phyloP scores from a whole-genome alignment of 2,329 filamentous ascomycete genomes.

The Penicillium rolfsii region DNA sequence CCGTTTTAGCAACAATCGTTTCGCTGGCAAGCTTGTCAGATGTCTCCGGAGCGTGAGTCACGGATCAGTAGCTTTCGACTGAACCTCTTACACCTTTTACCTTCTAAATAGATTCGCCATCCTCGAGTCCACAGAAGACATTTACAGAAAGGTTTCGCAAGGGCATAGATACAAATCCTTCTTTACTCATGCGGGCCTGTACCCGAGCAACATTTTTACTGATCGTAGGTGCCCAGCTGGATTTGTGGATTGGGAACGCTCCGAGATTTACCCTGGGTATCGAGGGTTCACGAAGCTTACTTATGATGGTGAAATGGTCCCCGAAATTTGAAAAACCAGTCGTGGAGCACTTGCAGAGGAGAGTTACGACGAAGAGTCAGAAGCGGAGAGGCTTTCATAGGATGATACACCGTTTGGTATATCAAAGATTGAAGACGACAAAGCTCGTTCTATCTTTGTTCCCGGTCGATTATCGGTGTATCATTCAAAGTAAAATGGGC shows the following conservation, averaged over 20 bases:
- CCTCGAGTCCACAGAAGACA: neutral
- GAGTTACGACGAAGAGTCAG: conserved; percentile 19
- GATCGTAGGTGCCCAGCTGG: conserved; percentile 25
- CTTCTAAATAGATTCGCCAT: too few relatives aligned
- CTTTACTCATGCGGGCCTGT: conserved; percentile 31
- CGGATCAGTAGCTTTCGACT: too few relatives aligned
- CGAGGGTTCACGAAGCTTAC: conserved; percentile 35
- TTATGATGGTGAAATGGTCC: conserved; percentile 13
- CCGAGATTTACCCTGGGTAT: conserved; percentile 33
- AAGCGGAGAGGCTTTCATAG: conserved; percentile 19
- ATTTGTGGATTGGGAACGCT: conserved; percentile 36
- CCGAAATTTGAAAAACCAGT: conserved; percentile 11
- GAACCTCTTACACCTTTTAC: too few relatives aligned
- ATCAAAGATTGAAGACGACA: neutral
- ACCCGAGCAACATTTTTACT: conserved; percentile 27
- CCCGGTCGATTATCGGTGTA: neutral
- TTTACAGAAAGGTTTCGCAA: neutral
- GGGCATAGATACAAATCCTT: conserved; percentile 14
- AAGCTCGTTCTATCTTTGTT: neutral
- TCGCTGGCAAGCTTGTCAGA: too few relatives aligned
- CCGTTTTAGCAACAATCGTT: too few relatives aligned
- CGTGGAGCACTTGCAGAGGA: conserved; percentile 12
- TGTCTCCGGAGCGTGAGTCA: too few relatives aligned
- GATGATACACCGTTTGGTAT: conserved; percentile 9
- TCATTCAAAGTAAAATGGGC: too few relatives aligned